Percentiles rank a stretch among this genome's conserved stretches.
Evolutionary conservation across 2,329 filamentous ascomycete species (phyloP).

Genomic region (Verticillium alfalfae): DNA sequence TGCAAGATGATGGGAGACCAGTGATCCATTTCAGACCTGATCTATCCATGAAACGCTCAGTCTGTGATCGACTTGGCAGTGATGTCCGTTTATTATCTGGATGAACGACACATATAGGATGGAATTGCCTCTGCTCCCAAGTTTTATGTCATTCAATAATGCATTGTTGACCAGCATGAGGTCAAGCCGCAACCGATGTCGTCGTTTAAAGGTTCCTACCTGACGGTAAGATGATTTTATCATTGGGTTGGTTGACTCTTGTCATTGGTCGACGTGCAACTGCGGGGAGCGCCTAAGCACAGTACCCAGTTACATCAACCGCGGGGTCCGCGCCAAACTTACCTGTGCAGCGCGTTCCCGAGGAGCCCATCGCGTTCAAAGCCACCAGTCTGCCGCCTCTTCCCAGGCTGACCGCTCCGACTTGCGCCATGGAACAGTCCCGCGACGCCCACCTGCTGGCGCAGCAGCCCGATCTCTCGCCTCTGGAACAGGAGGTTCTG

Average conservation of each 20-base stretch:
- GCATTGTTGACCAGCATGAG: too few species aligned
- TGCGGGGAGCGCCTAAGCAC: background rate
- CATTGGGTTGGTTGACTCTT: background rate
- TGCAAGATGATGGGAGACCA: too few species aligned
- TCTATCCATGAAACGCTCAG: too few species aligned
- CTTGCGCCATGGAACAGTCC: background rate
- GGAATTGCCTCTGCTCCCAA: too few species aligned
- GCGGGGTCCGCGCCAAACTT: background rate
- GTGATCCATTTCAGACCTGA: too few species aligned
- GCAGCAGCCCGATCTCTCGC: conserved; percentile 54
- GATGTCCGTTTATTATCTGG: too few species aligned
- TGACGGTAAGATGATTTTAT: background rate
- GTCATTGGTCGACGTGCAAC: background rate
- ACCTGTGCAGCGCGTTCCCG: background rate
- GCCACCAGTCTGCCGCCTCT: background rate
- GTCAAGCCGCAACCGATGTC: too few species aligned
- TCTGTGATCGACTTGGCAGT: background rate
- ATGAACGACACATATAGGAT: too few species aligned
- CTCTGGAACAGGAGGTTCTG: conserved; percentile 87
- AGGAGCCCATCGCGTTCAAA: background rate
- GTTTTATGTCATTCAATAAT: too few species aligned
- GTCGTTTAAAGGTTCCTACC: too few species aligned
- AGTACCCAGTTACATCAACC: background rate
- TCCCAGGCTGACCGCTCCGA: background rate
- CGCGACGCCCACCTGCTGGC: conserved; percentile 22